phyloP scores from a whole-genome alignment of 2,329 filamentous ascomycete species.

The Aspergillus sp. region DNA sequence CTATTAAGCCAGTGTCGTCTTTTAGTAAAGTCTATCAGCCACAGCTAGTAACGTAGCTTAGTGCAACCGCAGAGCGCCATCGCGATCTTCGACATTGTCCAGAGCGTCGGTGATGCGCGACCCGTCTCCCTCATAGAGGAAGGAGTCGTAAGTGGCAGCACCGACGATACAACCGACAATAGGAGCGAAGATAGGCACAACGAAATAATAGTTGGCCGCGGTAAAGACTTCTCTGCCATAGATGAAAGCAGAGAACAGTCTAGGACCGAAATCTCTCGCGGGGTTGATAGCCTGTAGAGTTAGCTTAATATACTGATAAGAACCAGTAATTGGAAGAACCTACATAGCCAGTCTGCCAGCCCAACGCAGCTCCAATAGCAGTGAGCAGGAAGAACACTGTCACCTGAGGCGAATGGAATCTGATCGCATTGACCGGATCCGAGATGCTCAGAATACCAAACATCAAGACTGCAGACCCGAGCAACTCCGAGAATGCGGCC shows the following conservation, averaged over 20 bases:
- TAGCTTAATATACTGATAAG: background rate
- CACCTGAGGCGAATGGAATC: slow-evolving; percentile 31
- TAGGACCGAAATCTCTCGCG: slow-evolving; percentile 33
- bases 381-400: slow-evolving; percentile 30
- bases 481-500: slow-evolving; percentile 31
- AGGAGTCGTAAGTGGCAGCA: slow-evolving; percentile 28
- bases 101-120: slow-evolving; percentile 33
- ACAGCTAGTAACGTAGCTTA: slow-evolving; percentile 9
- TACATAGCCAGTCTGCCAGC: slow-evolving; percentile 40
- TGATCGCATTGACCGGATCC: slow-evolving; percentile 26
- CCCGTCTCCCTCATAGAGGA: slow-evolving; percentile 33
- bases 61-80: slow-evolving; percentile 26
- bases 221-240: slow-evolving; percentile 34
- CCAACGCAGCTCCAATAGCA: slow-evolving; percentile 32
- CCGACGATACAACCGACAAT: slow-evolving; percentile 31
- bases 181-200: slow-evolving; percentile 32
- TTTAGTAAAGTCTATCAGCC: background rate
- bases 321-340: slow-evolving; percentile 5
- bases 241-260: slow-evolving; percentile 33
- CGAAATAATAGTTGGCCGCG: slow-evolving; percentile 30
- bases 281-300: slow-evolving; percentile 31
- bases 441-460: slow-evolving; percentile 31
- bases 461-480: slow-evolving; percentile 34
- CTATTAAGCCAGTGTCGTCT: background rate
- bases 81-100: slow-evolving; percentile 23